A percentile compares a stretch with the other conserved stretches of the same genome.
phyloP scores from a whole-genome alignment of 805 yeast genomes.

The Blastobotrys parvus region DNA sequence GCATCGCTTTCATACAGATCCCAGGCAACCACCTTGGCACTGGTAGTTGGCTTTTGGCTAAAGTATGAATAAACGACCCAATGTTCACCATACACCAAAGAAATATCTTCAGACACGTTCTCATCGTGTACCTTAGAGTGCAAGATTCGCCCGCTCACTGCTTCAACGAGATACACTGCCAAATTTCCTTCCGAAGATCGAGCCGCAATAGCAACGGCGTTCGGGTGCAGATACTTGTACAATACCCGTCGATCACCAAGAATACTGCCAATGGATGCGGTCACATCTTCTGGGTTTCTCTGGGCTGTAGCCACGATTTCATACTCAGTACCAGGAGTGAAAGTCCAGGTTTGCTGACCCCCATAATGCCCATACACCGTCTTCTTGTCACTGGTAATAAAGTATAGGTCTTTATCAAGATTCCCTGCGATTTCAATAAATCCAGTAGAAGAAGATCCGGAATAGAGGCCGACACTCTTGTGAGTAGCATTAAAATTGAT shows the following conservation, averaged over 20 bases:
- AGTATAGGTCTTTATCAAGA: slow-evolving; percentile 7
- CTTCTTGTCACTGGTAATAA: slow-evolving; percentile 8
- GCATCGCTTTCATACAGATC: slow-evolving; percentile 67
- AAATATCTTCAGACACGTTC: slow-evolving; percentile 30
- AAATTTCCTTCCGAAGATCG: slow-evolving; percentile 29
- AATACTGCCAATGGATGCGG: slow-evolving; percentile 59
- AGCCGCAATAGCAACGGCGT: slow-evolving; percentile 47
- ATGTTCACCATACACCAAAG: slow-evolving; percentile 66
- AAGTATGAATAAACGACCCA: slow-evolving; percentile 69
- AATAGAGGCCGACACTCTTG: neutral
- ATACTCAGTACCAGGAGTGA: slow-evolving; percentile 27
- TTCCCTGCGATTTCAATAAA: slow-evolving; percentile 5
- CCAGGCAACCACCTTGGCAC: slow-evolving; percentile 55
- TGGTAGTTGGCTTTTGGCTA: slow-evolving; percentile 39
- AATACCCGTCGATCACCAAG: slow-evolving; percentile 63
- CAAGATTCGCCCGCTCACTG: slow-evolving; percentile 58
- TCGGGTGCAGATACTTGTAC: slow-evolving; percentile 78
- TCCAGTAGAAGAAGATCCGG: neutral
- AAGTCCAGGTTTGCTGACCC: slow-evolving; percentile 33
- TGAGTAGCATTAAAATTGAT: neutral
- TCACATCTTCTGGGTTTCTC: slow-evolving; percentile 33
- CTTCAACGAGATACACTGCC: slow-evolving; percentile 51
- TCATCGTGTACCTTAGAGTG: slow-evolving; percentile 36
- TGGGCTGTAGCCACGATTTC: slow-evolving; percentile 33
- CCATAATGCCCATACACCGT: slow-evolving; percentile 14